A percentile compares a stretch with the other conserved stretches of the same genome.
These are phyloP conservation scores for Naumovozyma castellii DNA, from an alignment of 805 yeast species.

Conservation along the genomic window DNA sequence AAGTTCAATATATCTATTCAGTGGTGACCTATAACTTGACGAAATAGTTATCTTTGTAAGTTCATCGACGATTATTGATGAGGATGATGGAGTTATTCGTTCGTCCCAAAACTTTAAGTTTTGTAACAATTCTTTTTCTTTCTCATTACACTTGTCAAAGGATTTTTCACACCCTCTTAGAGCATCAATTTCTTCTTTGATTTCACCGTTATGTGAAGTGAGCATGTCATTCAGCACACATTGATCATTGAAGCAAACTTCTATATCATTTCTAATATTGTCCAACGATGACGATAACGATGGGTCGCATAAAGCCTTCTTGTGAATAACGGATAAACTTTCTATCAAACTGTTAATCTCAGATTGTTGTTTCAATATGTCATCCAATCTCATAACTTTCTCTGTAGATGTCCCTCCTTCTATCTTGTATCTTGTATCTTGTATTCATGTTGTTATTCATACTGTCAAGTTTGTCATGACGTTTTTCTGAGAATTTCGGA, in stretches of 20 bases:
- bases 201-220: slow-evolving; percentile 19
- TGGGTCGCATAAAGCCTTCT: slow-evolving; percentile 13
- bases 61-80: background rate
- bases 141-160: slow-evolving; percentile 7
- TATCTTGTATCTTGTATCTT: too few species aligned
- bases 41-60: slow-evolving; percentile 4
- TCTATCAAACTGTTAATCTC: slow-evolving; percentile 17
- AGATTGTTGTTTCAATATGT: slow-evolving; percentile 16
- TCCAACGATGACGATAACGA: slow-evolving; percentile 11
- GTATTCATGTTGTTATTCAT: too few species aligned
- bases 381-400: slow-evolving; percentile 11
- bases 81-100: background rate
- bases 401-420: too few species aligned
- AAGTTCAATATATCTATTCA: slow-evolving; percentile 20
- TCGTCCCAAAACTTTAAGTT: slow-evolving; percentile 7
- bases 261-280: slow-evolving; percentile 20
- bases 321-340: slow-evolving; percentile 15
- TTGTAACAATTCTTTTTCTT: slow-evolving; percentile 6
- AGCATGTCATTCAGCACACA: slow-evolving; percentile 19
- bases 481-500: too few species aligned
- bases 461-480: too few species aligned
- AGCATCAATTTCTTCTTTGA: slow-evolving; percentile 14
- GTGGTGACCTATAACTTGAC: slow-evolving; percentile 12
- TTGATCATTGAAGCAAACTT: slow-evolving; percentile 23
- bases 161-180: slow-evolving; percentile 8